These are phyloP conservation scores for Juncus effusus DNA, from an alignment of 176 grass and related monocot genomes.

Conservation along the genomic window DNA sequence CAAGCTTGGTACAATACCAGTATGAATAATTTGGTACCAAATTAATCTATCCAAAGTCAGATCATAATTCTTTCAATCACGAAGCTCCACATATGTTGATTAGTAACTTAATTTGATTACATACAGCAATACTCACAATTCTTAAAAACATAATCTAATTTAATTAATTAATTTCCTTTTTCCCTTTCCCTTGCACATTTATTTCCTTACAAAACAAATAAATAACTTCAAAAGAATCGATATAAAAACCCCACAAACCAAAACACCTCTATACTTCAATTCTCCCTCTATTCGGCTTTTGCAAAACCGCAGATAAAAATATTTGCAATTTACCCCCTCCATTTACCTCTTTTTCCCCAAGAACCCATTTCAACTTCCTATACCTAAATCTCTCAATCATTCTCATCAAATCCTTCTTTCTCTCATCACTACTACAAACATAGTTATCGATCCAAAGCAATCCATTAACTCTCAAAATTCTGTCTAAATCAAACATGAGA, in stretches of 20 bases:
- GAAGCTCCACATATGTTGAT: no score
- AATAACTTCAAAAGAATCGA: constrained; percentile 18
- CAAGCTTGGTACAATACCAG: no score
- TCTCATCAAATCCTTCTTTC: constrained; percentile 43
- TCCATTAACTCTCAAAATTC: constrained; percentile 54
- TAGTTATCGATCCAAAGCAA: constrained; percentile 96
- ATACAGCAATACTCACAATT: no score
- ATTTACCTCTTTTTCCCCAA: constrained; percentile 45
- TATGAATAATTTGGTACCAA: no score
- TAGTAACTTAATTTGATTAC: no score
- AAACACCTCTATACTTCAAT: not conserved
- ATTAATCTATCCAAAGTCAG: no score
- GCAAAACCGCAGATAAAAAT: constrained; percentile 62
- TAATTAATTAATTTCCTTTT: constrained; percentile 1
- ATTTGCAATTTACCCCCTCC: constrained; percentile 13
- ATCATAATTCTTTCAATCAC: no score
- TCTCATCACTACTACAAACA: constrained; percentile 54
- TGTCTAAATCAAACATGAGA: constrained; percentile 87
- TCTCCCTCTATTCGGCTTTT: constrained; percentile 57
- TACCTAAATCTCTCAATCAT: constrained; percentile 70
- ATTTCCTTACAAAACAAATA: constrained; percentile 30
- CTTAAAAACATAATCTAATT: no score
- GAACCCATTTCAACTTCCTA: constrained; percentile 86
- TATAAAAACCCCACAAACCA: not conserved
- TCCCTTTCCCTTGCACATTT: constrained; percentile 6